These are phyloP conservation scores for Malus sylvestris DNA, from an alignment of 306 rosid genomes.

Conservation along the genomic window DNA sequence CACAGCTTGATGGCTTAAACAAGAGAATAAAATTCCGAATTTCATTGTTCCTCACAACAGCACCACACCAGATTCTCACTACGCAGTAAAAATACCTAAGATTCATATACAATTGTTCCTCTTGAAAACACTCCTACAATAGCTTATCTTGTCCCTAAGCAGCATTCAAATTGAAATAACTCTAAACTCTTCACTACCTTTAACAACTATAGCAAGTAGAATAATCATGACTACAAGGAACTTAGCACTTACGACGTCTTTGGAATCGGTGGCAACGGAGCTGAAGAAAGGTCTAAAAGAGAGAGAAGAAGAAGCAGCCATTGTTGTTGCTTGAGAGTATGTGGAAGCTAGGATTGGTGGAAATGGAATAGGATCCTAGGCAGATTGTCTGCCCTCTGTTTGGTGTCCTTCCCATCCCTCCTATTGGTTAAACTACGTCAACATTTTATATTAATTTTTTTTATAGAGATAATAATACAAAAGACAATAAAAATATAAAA, in stretches of 20 bases:
- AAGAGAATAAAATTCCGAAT: not conserved
- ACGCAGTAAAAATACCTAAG: not conserved
- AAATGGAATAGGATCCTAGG: not conserved
- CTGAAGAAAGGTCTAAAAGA: slow-evolving; percentile 16
- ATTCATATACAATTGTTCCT: not conserved
- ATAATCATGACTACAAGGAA: not conserved
- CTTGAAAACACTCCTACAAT: not conserved
- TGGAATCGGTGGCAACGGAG: slow-evolving; percentile 18
- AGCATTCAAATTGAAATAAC: not conserved
- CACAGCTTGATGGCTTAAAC: not conserved
- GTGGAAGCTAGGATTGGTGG: slow-evolving; percentile 18
- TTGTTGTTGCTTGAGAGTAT: not conserved
- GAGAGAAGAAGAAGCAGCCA: slow-evolving; percentile 30
- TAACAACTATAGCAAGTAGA: not conserved
- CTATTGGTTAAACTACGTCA: no score
- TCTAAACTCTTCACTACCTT: not conserved
- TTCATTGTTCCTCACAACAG: not conserved
- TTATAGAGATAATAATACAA: no score
- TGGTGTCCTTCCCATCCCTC: no score
- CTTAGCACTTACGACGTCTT: slow-evolving; percentile 26
- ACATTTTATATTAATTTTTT: no score
- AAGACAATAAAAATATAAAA: no score
- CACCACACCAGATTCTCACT: not conserved
- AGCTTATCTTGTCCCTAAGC: not conserved
- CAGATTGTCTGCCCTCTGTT: no score